These are phyloP conservation scores for Termitomyces sp. DNA, from an alignment of 768 basidiomycete genomes.

Conservation along the genomic window DNA sequence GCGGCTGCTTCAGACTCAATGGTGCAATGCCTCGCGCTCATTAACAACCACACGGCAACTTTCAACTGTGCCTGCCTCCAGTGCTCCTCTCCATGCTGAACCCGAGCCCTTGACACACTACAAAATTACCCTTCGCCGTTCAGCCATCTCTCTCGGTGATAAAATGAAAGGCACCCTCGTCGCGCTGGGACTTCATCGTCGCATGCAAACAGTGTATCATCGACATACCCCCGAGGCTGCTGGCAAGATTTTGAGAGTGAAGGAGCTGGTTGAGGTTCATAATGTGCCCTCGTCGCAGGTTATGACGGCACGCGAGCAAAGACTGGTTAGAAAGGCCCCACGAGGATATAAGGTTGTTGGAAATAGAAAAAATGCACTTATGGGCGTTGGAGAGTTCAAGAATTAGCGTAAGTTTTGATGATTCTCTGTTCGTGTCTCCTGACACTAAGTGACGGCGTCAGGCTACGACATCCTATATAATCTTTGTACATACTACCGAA, in stretches of 20 bases:
- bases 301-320: conserved; percentile 63
- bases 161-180: conserved; percentile 67
- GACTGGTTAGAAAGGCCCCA: conserved; percentile 56
- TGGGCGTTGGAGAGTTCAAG: conserved; percentile 18
- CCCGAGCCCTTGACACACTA: conserved; percentile 57
- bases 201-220: conserved; percentile 83
- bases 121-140: conserved; percentile 85
- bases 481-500: neutral
- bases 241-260: conserved; percentile 82
- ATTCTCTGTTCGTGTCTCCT: neutral
- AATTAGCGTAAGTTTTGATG: conserved; percentile 1
- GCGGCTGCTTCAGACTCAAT: conserved; percentile 7
- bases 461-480: neutral
- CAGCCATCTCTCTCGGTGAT: conserved; percentile 76
- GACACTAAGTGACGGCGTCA: neutral
- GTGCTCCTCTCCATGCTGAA: neutral
- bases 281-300: conserved; percentile 72
- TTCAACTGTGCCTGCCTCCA: neutral
- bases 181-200: conserved; percentile 78
- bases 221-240: conserved; percentile 66
- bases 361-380: conserved; percentile 24
- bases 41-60: conserved; percentile 1
- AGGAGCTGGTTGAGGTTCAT: conserved; percentile 85
- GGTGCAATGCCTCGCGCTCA: conserved; percentile 9
- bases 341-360: conserved; percentile 63